Conservation (phyloP, 2,329 filamentous ascomycete genomes). For the Penicillium freii region DNA sequence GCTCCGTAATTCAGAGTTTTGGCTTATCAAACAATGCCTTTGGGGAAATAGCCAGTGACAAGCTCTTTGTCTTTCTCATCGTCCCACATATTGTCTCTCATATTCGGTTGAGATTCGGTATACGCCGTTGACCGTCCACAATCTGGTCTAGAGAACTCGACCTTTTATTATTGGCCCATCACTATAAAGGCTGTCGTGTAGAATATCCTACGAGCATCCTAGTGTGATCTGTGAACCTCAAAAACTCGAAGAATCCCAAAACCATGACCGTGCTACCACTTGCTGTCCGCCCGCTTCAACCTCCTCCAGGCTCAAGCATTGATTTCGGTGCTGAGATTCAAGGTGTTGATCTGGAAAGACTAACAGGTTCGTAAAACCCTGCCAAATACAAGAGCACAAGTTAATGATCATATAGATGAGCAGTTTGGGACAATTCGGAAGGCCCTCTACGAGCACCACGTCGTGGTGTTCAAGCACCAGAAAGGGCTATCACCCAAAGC, state of each 20-base stretch:
- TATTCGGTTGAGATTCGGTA: constrained; percentile 12
- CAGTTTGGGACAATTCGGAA: constrained; percentile 64
- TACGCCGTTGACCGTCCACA: constrained; percentile 11
- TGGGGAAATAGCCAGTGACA: not conserved
- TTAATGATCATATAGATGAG: constrained; percentile 48
- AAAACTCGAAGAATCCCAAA: not conserved
- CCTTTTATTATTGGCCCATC: not conserved
- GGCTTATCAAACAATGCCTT: not conserved
- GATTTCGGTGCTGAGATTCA: constrained; percentile 62
- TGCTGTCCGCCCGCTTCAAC: constrained; percentile 25
- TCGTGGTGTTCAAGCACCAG: constrained; percentile 71
- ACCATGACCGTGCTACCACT: constrained; percentile 14
- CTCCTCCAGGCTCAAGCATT: constrained; percentile 38
- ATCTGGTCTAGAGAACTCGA: not conserved
- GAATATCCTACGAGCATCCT: not conserved
- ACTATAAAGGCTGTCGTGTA: not conserved
- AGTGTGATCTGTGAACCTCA: not conserved
- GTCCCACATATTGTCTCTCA: not conserved
- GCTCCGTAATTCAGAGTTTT: not conserved
- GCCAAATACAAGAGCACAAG: not conserved
- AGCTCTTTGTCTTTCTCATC: not conserved
- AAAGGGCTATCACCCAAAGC: constrained; percentile 62
- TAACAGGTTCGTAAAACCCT: constrained; percentile 54
- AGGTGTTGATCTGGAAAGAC: constrained; percentile 60
- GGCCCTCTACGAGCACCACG: constrained; percentile 66